Percentiles rank a stretch among this genome's conserved stretches.
Conservation (phyloP, 495 filamentous ascomycete species). For the Podospora comata region DNA sequence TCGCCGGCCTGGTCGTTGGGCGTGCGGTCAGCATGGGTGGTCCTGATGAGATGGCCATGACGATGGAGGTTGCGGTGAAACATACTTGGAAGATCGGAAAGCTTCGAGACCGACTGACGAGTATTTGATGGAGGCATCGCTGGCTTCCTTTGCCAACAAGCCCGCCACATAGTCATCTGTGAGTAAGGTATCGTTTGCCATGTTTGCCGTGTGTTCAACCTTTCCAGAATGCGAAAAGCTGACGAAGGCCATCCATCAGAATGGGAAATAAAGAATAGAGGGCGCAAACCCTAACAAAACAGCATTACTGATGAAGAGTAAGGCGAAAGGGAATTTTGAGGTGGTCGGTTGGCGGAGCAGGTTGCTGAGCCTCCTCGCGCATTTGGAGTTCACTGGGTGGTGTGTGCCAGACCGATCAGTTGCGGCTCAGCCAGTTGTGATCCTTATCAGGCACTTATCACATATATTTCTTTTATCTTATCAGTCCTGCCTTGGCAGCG, state of each 20-base stretch:
- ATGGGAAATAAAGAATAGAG: background rate
- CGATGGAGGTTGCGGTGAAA: conserved; percentile 8
- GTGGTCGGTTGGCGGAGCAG: background rate
- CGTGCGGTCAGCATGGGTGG: conserved; percentile 13
- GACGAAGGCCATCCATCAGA: background rate
- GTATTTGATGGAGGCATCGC: conserved; percentile 64
- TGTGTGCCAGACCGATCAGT: background rate
- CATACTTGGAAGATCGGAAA: conserved; percentile 63
- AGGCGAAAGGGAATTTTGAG: background rate
- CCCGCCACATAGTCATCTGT: conserved; percentile 75
- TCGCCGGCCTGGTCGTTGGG: conserved; percentile 42
- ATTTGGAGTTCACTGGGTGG: background rate
- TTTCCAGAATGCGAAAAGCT: background rate
- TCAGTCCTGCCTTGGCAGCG: background rate
- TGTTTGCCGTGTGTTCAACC: conserved; percentile 19
- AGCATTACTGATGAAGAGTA: background rate
- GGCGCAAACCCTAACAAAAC: background rate
- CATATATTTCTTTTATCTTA: background rate
- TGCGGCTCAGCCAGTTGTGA: background rate
- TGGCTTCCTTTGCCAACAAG: conserved; percentile 70
- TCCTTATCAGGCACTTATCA: background rate
- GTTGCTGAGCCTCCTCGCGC: background rate
- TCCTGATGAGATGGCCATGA: conserved; percentile 5
- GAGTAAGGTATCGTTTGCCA: conserved; percentile 39
- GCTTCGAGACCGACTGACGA: conserved; percentile 68